Evolutionary conservation across 2,329 filamentous ascomycete species (phyloP).

Genomic region (Aspergillus nomiae): DNA sequence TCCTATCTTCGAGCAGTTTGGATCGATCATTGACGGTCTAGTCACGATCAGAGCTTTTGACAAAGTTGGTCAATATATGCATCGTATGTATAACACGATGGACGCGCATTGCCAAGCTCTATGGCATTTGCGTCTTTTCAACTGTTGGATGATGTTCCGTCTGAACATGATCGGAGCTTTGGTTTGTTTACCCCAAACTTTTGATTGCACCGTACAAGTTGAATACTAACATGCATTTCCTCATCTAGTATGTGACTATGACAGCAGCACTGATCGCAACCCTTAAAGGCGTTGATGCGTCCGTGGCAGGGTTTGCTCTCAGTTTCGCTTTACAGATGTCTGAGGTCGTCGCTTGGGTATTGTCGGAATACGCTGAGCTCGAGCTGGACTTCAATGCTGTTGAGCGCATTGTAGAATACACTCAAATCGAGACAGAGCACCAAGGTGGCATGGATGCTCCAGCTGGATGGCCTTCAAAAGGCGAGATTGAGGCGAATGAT

Average conservation of each 20-base stretch:
- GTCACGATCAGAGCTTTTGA: conserved; percentile 73
- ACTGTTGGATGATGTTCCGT: conserved; percentile 74
- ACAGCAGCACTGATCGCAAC: conserved; percentile 67
- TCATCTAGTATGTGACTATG: conserved; percentile 61
- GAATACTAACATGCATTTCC: conserved; percentile 32
- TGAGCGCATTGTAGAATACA: conserved; percentile 75
- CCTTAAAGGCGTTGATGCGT: conserved; percentile 64
- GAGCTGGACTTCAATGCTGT: conserved; percentile 78
- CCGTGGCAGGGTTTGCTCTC: conserved; percentile 74
- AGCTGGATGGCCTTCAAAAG: conserved; percentile 73
- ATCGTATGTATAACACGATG: conserved; percentile 61
- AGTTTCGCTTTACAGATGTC: conserved; percentile 73
- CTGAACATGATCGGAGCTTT: conserved; percentile 64
- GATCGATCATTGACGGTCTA: conserved; percentile 69
- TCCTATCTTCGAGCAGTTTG: conserved; percentile 77
- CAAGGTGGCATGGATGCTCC: conserved; percentile 65
- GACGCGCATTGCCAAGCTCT: conserved; percentile 14
- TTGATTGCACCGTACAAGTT: not conserved
- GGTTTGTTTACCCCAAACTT: not conserved
- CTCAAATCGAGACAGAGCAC: conserved; percentile 66
- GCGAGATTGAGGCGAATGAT: conserved; percentile 69
- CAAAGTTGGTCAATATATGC: conserved; percentile 66
- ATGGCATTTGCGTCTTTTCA: conserved; percentile 69
- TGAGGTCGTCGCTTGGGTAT: conserved; percentile 63
- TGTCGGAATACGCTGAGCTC: conserved; percentile 65